Evolutionary conservation across 805 yeast genomes (phyloP).

Genomic region (Ogataea polymorpha): DNA sequence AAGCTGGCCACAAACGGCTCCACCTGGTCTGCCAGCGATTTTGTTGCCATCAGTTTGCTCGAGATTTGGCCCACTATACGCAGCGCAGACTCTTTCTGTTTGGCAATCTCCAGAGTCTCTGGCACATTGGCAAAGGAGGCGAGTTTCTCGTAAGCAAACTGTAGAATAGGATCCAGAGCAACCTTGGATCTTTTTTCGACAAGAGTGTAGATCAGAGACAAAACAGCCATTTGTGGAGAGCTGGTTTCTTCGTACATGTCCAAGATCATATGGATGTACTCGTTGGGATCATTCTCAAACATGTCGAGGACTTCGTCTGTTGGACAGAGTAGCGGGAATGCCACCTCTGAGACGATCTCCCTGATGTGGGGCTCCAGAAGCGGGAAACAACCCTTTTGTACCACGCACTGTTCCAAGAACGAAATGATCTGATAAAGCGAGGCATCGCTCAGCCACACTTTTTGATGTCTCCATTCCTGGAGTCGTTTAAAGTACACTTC

Average conservation of each 20-base stretch:
- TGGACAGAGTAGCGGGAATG: constrained; percentile 79
- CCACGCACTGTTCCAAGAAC: constrained; percentile 61
- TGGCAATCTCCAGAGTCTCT: constrained; percentile 50
- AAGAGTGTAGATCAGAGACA: constrained; percentile 67
- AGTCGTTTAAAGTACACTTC: constrained; percentile 61
- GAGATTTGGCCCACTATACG: constrained; percentile 75
- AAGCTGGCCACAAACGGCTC: constrained; percentile 61
- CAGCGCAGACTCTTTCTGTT: constrained; percentile 74
- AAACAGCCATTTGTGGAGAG: constrained; percentile 78
- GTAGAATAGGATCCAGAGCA: constrained; percentile 57
- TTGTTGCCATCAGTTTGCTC: constrained; percentile 49
- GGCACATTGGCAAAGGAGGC: constrained; percentile 34
- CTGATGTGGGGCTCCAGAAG: constrained; percentile 67
- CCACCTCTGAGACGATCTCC: constrained; percentile 63
- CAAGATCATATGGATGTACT: constrained; percentile 77
- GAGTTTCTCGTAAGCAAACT: constrained; percentile 55
- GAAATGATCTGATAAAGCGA: constrained; percentile 62
- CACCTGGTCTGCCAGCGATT: constrained; percentile 63
- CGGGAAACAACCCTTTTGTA: constrained; percentile 61
- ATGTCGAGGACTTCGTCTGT: constrained; percentile 66
- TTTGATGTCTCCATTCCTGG: constrained; percentile 66
- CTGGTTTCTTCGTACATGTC: constrained; percentile 58
- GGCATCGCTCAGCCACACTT: constrained; percentile 67
- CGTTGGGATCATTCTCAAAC: constrained; percentile 87
- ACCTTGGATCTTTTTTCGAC: constrained; percentile 62